These are phyloP conservation scores for Leishmania turanica DNA, from an alignment of 208 protist genomes.

Conservation along the genomic window DNA sequence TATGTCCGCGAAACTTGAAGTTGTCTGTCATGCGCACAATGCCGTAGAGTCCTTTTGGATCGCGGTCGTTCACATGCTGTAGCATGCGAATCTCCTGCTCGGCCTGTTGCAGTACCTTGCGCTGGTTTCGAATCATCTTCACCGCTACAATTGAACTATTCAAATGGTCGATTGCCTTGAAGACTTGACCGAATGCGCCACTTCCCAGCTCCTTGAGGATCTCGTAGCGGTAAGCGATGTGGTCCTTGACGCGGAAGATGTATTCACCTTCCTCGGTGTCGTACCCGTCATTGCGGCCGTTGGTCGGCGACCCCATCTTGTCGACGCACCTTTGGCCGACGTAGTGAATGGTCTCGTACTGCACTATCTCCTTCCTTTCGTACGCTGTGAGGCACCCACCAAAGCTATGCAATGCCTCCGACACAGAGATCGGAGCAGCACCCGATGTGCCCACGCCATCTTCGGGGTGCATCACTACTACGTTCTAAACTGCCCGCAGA, in stretches of 20 bases:
- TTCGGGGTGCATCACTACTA: background rate
- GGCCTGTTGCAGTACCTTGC: slow-evolving; percentile 67
- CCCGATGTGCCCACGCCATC: background rate
- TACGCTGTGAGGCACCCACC: slow-evolving; percentile 51
- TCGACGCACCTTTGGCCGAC: slow-evolving; percentile 61
- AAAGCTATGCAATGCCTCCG: slow-evolving; percentile 31
- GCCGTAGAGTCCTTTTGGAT: slow-evolving; percentile 63
- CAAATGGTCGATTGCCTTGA: slow-evolving; percentile 74
- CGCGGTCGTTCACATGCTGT: slow-evolving; percentile 58
- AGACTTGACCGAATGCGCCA: slow-evolving; percentile 89
- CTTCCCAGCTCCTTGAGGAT: slow-evolving; percentile 70
- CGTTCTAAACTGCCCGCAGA: background rate
- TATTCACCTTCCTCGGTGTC: slow-evolving; percentile 96
- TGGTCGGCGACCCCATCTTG: slow-evolving; percentile 61
- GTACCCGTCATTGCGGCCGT: slow-evolving; percentile 84
- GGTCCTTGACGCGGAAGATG: slow-evolving; percentile 83
- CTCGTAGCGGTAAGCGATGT: slow-evolving; percentile 94
- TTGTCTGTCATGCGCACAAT: slow-evolving; percentile 76
- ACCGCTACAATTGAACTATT: slow-evolving; percentile 57
- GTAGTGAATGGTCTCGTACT: slow-evolving; percentile 63
- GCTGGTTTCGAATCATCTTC: slow-evolving; percentile 84
- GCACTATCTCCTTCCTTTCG: slow-evolving; percentile 66
- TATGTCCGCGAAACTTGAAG: slow-evolving; percentile 73
- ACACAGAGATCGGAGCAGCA: slow-evolving; percentile 15
- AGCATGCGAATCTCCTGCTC: slow-evolving; percentile 85